These are phyloP conservation scores for Helichrysum umbraculigerum DNA, from an alignment of 129 eudicot species.

Conservation along the genomic window DNA sequence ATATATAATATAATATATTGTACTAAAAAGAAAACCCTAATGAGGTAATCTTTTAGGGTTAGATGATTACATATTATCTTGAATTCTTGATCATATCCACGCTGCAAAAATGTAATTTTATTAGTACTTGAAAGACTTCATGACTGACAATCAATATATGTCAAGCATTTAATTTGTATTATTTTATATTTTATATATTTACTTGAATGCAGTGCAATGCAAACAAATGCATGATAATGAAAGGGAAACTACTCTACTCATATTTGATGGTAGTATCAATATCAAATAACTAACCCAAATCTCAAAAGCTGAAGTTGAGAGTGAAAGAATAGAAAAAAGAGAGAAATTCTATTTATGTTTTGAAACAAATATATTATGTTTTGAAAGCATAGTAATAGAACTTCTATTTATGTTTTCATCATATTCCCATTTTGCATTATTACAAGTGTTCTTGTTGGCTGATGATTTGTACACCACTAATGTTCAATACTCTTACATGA, in stretches of 20 bases:
- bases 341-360: conserved; percentile 31
- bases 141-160: conserved; percentile 11
- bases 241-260: conserved; percentile 34
- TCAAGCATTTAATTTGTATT: too few species aligned
- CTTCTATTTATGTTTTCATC: conserved; percentile 25
- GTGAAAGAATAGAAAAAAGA: not conserved
- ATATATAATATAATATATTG: too few species aligned
- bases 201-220: conserved; percentile 1
- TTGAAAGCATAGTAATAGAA: conserved; percentile 25
- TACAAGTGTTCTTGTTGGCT: not conserved
- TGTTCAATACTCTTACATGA: too few species aligned
- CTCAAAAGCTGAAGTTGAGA: conserved; percentile 37
- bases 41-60: conserved; percentile 34
- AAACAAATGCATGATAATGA: conserved; percentile 46
- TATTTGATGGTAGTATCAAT: conserved; percentile 49
- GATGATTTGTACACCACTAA: too few species aligned
- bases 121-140: conserved; percentile 37
- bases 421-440: conserved; percentile 16
- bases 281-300: conserved; percentile 60
- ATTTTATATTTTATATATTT: too few species aligned
- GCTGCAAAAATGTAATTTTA: conserved; percentile 39
- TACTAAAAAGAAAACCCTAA: conserved; percentile 24
- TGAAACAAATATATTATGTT: conserved; percentile 28
- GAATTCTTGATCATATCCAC: conserved; percentile 25
- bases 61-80: conserved; percentile 32